Evolutionary conservation across 2,329 filamentous ascomycete genomes (phyloP).

Genomic region (Hypoxylon rubiginosum): DNA sequence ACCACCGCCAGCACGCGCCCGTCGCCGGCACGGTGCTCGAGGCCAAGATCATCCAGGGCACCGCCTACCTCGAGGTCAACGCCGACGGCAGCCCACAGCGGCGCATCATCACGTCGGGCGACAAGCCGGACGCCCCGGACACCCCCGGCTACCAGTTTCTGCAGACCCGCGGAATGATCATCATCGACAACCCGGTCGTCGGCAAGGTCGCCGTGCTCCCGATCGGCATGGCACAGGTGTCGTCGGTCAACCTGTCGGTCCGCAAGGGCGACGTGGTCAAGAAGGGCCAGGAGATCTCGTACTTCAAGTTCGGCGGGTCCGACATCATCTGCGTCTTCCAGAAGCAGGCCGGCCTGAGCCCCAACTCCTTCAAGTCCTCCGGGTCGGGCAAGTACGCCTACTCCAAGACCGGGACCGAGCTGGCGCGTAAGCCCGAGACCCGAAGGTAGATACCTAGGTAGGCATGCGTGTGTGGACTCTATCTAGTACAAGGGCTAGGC

Average conservation of each 20-base stretch:
- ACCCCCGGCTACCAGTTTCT: conserved; percentile 57
- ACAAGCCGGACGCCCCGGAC: conserved; percentile 51
- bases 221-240: conserved; percentile 60
- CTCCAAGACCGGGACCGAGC: conserved; percentile 1
- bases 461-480: too few species aligned
- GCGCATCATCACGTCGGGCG: conserved; percentile 22
- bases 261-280: conserved; percentile 44
- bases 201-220: conserved; percentile 59
- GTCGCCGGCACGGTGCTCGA: conserved; percentile 55
- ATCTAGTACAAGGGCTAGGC: too few species aligned
- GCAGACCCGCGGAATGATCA: conserved; percentile 55
- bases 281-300: conserved; percentile 59
- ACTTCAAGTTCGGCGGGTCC: conserved; percentile 60
- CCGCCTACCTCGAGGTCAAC: conserved; percentile 55
- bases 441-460: too few species aligned
- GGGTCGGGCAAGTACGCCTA: neutral
- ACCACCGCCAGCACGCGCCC: conserved; percentile 59
- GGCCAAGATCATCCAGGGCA: conserved; percentile 54
- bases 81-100: conserved; percentile 35
- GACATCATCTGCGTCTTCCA: conserved; percentile 59
- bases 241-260: conserved; percentile 54
- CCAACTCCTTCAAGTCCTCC: neutral
- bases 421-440: neutral
- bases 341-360: conserved; percentile 11
- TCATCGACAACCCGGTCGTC: conserved; percentile 54